These are phyloP conservation scores for Agarophyton chilense DNA, from an alignment of 23 red algal species.

Conservation along the genomic window DNA sequence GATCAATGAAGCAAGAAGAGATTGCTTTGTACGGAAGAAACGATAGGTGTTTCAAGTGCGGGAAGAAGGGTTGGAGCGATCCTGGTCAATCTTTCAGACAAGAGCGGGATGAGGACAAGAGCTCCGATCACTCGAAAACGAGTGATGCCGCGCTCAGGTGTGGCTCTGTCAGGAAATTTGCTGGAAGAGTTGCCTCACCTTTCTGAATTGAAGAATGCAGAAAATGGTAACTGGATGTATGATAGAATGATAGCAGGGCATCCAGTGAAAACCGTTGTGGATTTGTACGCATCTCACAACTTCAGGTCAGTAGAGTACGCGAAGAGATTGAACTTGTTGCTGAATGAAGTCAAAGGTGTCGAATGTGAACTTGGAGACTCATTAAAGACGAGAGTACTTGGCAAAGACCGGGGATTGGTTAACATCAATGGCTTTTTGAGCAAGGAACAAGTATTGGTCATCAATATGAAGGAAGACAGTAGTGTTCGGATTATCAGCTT, in stretches of 20 bases:
- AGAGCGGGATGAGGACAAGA: neutral
- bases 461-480: too few species aligned
- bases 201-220: neutral
- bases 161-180: neutral
- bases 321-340: too few species aligned
- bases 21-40: neutral
- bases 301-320: too few species aligned
- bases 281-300: too few species aligned
- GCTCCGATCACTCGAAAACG: neutral
- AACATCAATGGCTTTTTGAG: too few species aligned
- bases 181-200: neutral
- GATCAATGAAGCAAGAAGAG: constrained; percentile 6
- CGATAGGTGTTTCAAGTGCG: constrained; percentile 7
- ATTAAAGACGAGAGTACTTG: too few species aligned
- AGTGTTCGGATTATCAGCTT: too few species aligned
- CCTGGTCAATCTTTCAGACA: neutral
- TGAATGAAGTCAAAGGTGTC: too few species aligned
- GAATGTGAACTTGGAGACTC: too few species aligned
- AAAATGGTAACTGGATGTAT: constrained; percentile 1
- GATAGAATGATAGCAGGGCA: neutral
- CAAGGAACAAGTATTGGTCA: too few species aligned
- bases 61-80: neutral
- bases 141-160: neutral
- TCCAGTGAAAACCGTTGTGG: too few species aligned
- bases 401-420: too few species aligned